Base-by-base conservation (phyloP, 2,329 filamentous ascomycete genomes). In the Venturia aucupariae region DNA sequence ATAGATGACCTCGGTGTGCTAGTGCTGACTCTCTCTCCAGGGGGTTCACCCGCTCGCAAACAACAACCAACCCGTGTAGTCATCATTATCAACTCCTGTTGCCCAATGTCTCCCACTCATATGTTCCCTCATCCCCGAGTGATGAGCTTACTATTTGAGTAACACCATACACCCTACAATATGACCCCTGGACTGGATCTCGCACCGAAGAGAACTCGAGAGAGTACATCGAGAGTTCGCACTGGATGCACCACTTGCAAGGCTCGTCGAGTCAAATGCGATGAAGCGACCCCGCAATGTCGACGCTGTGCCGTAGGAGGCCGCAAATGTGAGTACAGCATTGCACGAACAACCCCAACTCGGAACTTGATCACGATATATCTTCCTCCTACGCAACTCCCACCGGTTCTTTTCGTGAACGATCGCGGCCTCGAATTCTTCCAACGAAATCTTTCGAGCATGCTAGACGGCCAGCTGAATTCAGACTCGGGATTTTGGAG, bases 221-320 rank as follows among this genome's bases (percentile, higher is more conserved):
- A 39, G 60, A 59, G 62, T n/a, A 59, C 46, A 17, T 38, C 62
- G 3, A 61, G 51, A 24, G 57, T 61, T 35, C 32, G 55, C 30
- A 63, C 44, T 35, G 60, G 64, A 51, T 65, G 64, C 48, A 65
- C 27, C 35, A 65, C 64, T 35, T 65, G 64, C 60, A 62, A 63
- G 27, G 59, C 61, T 30, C 64, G 64, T 24, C 13, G 41, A n/a
- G 64, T 65, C 60, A 65, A 62, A 63, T 65, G 64, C 39, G 64
- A 65, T 24, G 60, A 65, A 32, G 10, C 22, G 35, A 62, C 55
- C 22, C 64, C 64, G 38, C 13, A 30, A 22, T 65, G 64, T 59
- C 24, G 30, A 27, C 64, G 60, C 15, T 65, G 64, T 35, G 35
- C 30, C 7, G 42, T 32, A 2, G 39, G 48, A 24, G 64, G 64